phyloP scores from a whole-genome alignment of 2,329 filamentous ascomycete species.

The Curvularia eragrostidis region DNA sequence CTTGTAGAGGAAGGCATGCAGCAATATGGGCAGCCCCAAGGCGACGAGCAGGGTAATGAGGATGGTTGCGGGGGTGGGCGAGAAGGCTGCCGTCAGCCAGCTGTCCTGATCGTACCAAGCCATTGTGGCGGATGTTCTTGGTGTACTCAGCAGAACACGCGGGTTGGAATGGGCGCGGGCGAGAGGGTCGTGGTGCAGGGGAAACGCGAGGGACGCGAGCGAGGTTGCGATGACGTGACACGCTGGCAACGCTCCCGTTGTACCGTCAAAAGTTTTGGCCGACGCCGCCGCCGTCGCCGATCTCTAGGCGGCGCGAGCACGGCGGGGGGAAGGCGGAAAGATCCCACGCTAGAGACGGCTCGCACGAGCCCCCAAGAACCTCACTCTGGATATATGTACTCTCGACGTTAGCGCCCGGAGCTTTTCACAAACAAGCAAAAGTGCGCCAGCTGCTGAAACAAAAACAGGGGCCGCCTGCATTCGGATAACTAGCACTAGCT shows the following conservation, averaged over 20 bases:
- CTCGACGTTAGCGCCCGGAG: constrained; percentile 25
- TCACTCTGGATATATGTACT: no score
- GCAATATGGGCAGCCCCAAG: constrained; percentile 74
- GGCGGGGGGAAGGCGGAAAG: constrained; percentile 25
- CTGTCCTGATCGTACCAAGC: constrained; percentile 49
- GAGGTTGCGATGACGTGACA: constrained; percentile 33
- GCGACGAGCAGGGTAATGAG: constrained; percentile 73
- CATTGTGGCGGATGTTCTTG: constrained; percentile 24
- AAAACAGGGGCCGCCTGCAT: constrained; percentile 35
- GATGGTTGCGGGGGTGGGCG: constrained; percentile 60
- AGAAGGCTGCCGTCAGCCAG: constrained; percentile 57
- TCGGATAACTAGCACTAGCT: constrained; percentile 33
- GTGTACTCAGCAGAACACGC: not conserved
- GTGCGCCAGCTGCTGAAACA: constrained; percentile 13
- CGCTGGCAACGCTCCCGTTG: constrained; percentile 14
- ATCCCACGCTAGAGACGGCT: constrained; percentile 22
- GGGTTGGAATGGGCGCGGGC: not conserved
- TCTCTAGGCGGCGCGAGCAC: constrained; percentile 14
- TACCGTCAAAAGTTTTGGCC: constrained; percentile 19
- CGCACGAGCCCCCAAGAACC: constrained; percentile 41
- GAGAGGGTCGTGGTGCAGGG: not conserved
- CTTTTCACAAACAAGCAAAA: constrained; percentile 4
- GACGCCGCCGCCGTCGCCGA: constrained; percentile 6
- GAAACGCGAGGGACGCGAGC: constrained; percentile 1
- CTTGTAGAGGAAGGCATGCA: constrained; percentile 77